Conservation (phyloP, 495 filamentous ascomycete genomes). For the Tuber calosporum region DNA sequence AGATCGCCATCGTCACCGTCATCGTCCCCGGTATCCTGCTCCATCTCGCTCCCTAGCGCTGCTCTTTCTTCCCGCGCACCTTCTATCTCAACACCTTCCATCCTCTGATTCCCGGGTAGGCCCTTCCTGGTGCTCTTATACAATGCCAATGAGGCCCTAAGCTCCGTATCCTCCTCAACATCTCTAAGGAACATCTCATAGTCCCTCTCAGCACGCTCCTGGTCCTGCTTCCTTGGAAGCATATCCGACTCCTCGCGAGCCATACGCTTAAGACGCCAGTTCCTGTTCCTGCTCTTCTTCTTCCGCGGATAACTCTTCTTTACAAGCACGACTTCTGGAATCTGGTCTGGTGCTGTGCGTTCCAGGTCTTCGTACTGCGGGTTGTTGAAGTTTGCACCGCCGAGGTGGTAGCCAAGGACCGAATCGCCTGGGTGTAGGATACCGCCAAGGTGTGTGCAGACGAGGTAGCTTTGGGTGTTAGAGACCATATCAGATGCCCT, state of each 20-base stretch:
- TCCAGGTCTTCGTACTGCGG: constrained; percentile 72
- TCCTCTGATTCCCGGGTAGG: constrained; percentile 41
- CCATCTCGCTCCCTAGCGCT: constrained; percentile 50
- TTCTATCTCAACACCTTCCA: constrained; percentile 45
- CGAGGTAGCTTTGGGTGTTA: constrained; percentile 79
- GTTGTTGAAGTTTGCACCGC: constrained; percentile 87
- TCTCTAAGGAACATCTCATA: constrained; percentile 96
- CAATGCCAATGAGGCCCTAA: constrained; percentile 71
- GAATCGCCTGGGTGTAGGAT: constrained; percentile 85
- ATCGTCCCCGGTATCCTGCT: constrained; percentile 55
- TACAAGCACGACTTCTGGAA: constrained; percentile 89
- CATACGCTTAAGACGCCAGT: constrained; percentile 94
- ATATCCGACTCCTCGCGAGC: constrained; percentile 76
- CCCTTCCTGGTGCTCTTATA: constrained; percentile 62
- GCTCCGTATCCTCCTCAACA: constrained; percentile 88
- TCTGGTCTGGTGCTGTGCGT: constrained; percentile 57
- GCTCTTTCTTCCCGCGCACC: constrained; percentile 29
- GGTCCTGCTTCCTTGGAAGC: constrained; percentile 68
- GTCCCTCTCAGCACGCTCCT: constrained; percentile 75
- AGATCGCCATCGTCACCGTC: constrained; percentile 56
- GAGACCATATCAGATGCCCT: constrained; percentile 79
- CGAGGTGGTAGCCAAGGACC: constrained; percentile 82
- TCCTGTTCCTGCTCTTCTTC: constrained; percentile 70
- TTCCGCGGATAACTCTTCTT: constrained; percentile 90
- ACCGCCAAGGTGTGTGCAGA: constrained; percentile 79